Base-by-base conservation (phyloP, 768 basidiomycete species). In the Pholiota microspora region DNA sequence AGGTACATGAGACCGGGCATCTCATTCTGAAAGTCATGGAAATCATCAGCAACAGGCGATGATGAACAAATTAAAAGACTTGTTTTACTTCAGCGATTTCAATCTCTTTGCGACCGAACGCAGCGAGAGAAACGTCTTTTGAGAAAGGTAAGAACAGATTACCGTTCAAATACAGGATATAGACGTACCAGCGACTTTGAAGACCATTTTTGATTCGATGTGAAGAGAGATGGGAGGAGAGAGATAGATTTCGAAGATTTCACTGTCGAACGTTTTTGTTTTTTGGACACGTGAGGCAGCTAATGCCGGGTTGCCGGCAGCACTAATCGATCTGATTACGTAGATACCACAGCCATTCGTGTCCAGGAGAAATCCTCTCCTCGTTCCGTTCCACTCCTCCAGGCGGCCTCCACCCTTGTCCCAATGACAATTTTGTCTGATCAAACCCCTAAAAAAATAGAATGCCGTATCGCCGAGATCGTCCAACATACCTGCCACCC, bases 81-180 rank as follows among this genome's bases (percentile, higher is more conserved):
- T 47, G 29, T 50, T 48, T 70, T 72, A 96, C 95, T 88, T 99
- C 96, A 59, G 96, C 96, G 73, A 99, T 91, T 78, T 96, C 88
- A 66, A 99, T 92, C 80, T 99, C 96, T 80, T 99, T 99, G 80
- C 96, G 94, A 74, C 96, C 94, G 76, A 98, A 99, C 57, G 96
- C 96, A 69, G 97, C 97, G 69, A 99, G 92, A 66, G 95, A 98
- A 67, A 96, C 78, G 70, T 94, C 94, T 92, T n/a, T n/a, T n/a
- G n/a, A n/a, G 42, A 8, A 49, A 51, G 28, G 29, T 54, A 24
- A 66, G 59, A 56, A n/a, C 58, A 54, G 50, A 52, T 28, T 21
- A 31, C 24, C 36, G 23, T 25, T 12, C 35, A 15, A 28, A 3
- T 46, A 45, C 27, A 35, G 51, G 27, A 50, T 32, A 35, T 27